Percentiles rank a stretch among this genome's conserved stretches.
Conservation (phyloP, 2,329 filamentous ascomycete genomes). For the Colletotrichum incanum region DNA sequence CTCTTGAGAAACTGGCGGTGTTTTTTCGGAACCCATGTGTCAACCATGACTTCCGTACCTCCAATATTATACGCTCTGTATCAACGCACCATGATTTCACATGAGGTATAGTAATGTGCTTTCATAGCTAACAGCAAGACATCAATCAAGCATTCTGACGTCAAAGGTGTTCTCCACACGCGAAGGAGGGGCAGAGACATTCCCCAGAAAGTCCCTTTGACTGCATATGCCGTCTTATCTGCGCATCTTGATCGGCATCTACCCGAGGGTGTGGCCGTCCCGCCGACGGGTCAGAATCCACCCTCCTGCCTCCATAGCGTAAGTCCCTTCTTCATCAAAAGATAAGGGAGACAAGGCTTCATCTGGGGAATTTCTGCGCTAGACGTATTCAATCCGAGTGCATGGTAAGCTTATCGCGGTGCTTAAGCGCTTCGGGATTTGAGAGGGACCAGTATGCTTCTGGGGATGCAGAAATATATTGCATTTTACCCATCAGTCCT, state of each 20-base stretch:
- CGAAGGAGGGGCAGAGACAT: not conserved
- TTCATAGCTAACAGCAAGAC: not conserved
- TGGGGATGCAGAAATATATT: not conserved
- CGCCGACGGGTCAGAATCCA: not conserved
- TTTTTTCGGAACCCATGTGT: not conserved
- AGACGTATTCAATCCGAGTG: not conserved
- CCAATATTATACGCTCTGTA: not conserved
- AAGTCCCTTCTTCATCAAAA: not conserved
- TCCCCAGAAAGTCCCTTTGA: not conserved
- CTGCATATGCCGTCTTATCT: conserved; percentile 6
- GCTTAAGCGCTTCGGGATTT: not conserved
- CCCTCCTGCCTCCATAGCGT: not conserved
- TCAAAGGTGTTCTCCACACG: not conserved
- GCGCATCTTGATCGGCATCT: conserved; percentile 1
- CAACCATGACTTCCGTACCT: not conserved
- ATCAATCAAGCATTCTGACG: not conserved
- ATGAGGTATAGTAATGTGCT: not conserved
- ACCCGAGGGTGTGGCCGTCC: conserved; percentile 1
- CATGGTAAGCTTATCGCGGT: not conserved
- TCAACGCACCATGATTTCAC: not conserved
- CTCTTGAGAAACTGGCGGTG: no score
- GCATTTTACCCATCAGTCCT: not conserved
- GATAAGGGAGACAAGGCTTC: not conserved
- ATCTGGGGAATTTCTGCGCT: conserved; percentile 9
- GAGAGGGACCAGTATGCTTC: not conserved